Base-by-base conservation (phyloP, 495 filamentous ascomycete genomes). In the Hamigera avellanea region DNA sequence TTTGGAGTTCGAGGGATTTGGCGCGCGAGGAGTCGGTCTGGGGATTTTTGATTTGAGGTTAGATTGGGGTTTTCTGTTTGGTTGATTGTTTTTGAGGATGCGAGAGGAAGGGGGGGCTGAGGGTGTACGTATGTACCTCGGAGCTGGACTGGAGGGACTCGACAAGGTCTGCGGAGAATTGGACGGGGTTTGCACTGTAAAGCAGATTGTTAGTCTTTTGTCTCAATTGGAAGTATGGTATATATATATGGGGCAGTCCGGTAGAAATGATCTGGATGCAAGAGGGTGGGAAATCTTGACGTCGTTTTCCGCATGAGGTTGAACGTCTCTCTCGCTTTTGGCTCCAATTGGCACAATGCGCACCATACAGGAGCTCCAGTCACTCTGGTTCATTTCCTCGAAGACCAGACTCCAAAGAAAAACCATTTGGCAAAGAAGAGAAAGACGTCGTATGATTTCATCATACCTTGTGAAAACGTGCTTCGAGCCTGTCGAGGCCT, bases 21-120 rank as follows among this genome's bases (percentile, higher is more conserved):
- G 78, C 67, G 50, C 91, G 88, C 43, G 85, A 84, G 32, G 79
- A 74, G 64, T 98, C 86, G 59, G 79, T 84, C 86, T 94, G 35
- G 19, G 29, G 14, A 7, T 13, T 23, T 13, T 23, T 18, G 8
- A n/a, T 16, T 36, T 19, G 21, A 5, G 21, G 21, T 23, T 49
- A 26, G 8, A 25, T 17, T n/a, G n/a, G n/a, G n/a, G n/a, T 45
- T 34, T 35, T 48, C 25, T n/a, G 17, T 39, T 21, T 25, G 23
- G 10, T 40, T 45, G 27, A 16, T 26, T 42, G 17, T 18, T 33
- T 44, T 31, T 31, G 21, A 29, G 13, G 14, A 26, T n/a, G 19
- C 19, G 14, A 14, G 34, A 26, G n/a, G n/a, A n/a, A n/a, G n/a
- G n/a, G n/a, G n/a, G n/a, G n/a, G n/a, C n/a, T n/a, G n/a, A n/a